Evolutionary conservation across 305 asterid genomes (phyloP).

Genomic region (Rubia occidens): DNA sequence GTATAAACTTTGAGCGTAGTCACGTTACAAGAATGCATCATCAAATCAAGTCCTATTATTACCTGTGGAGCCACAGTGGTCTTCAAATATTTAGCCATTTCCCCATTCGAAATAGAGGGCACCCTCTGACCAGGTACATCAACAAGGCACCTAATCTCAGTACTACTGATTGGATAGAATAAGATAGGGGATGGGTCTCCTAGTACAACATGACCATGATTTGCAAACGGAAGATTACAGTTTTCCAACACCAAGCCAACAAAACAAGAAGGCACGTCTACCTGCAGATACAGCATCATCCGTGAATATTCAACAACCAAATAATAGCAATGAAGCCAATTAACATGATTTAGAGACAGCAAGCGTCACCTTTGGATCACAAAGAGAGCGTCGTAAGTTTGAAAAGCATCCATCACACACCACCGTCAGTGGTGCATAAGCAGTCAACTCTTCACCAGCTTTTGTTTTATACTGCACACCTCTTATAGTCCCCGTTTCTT

Average conservation of each 20-base stretch:
- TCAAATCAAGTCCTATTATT: not conserved
- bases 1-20: not conserved
- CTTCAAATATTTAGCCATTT: conserved; percentile 72
- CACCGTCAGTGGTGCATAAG: conserved; percentile 70
- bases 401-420: conserved; percentile 94
- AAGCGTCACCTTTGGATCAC: conserved; percentile 57
- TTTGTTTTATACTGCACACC: conserved; percentile 70
- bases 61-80: conserved; percentile 81
- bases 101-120: conserved; percentile 69
- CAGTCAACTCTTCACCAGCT: conserved; percentile 55
- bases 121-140: conserved; percentile 88
- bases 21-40: not conserved
- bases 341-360: not conserved
- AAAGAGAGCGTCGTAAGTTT: conserved; percentile 69
- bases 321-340: not conserved
- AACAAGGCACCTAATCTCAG: conserved; percentile 77
- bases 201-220: conserved; percentile 79
- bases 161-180: conserved; percentile 79
- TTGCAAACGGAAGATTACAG: conserved; percentile 63
- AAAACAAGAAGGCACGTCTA: conserved; percentile 80
- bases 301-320: not conserved
- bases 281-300: conserved; percentile 35
- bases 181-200: conserved; percentile 86
- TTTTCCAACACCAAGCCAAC: conserved; percentile 76
- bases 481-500: conserved; percentile 60